These are phyloP conservation scores for Xylaria multiplex DNA, from an alignment of 2,329 filamentous ascomycete genomes.

Conservation along the genomic window DNA sequence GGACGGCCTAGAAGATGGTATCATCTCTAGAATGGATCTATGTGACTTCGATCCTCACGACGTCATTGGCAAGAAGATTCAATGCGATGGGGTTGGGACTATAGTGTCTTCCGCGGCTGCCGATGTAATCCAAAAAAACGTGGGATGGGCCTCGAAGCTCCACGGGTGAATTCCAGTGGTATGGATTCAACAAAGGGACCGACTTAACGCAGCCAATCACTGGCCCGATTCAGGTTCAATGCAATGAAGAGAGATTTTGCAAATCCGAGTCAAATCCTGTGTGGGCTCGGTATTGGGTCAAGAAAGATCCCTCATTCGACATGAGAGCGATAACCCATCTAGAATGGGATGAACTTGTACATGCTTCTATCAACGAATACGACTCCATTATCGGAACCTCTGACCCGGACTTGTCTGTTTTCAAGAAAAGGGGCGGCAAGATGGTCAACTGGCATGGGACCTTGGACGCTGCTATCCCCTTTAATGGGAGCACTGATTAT, in stretches of 20 bases:
- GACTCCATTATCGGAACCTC: conserved; percentile 27
- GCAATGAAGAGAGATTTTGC: conserved; percentile 11
- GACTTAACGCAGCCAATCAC: conserved; percentile 19
- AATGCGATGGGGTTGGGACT: conserved; percentile 18
- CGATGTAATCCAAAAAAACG: conserved; percentile 22
- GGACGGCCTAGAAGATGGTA: conserved; percentile 27
- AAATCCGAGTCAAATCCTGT: conserved; percentile 10
- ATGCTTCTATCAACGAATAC: conserved; percentile 20
- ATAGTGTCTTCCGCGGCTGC: conserved; percentile 26
- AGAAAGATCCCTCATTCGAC: conserved; percentile 26
- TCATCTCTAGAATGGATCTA: conserved; percentile 20
- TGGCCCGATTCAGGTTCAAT: conserved; percentile 12
- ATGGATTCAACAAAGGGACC: conserved; percentile 21
- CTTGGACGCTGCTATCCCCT: conserved; percentile 21
- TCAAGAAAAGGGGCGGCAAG: conserved; percentile 29
- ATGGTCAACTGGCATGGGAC: conserved; percentile 32
- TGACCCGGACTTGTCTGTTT: conserved; percentile 27
- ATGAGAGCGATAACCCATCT: conserved; percentile 17
- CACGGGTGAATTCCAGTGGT: conserved; percentile 25
- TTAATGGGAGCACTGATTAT: conserved; percentile 27
- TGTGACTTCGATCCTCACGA: conserved; percentile 28
- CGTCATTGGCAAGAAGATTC: conserved; percentile 21
- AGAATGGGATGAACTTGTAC: conserved; percentile 21
- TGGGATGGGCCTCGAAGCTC: conserved; percentile 24
- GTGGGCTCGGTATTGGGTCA: conserved; percentile 26